Base-by-base conservation (phyloP, 805 yeast species). In the Metschnikowia cerradonensis region DNA sequence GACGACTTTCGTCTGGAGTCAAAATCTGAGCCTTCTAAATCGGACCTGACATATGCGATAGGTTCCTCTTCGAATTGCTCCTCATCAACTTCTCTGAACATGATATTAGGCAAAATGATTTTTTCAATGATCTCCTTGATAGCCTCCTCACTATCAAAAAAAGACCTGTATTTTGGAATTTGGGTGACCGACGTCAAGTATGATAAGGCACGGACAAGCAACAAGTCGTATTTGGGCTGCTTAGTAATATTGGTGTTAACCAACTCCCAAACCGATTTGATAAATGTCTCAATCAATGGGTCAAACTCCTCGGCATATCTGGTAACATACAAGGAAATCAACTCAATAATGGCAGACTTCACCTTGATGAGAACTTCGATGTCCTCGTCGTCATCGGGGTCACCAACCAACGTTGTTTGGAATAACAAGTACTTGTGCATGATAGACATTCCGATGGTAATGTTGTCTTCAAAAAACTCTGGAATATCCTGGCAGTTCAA, bases 1-100 rank as follows among this genome's bases (percentile, higher is more conserved):
- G 97, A 84, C 0, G 96, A 83, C 59, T 95, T 82, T 67, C 97
- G 80, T 68, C 99, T 81, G 1, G 97, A 86, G 63, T 91, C 98
- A 13, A 86, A 80, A 65, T 92, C 98, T 0, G 96, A 84, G 5
- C 98, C 98, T 69, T 95, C 99, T 42, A 95, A 75, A 67, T 94
- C 99, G 54, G 96, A 79, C 62, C 98, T 80, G 19, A 91, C 91
- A 64, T 78, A 94, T 61, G 89, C 95, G 49, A 94, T 86, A 35
- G 99, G 99, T 64, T 94, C 99, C 68, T 94, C 99, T 68, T 94
- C 99, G 67, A 94, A 92, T 54, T 85, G 68, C 67, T 95, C 99
- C 61, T 89, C 90, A 64, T 94, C 99, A 1, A 86, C 77, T 51
- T 87, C 92, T 62, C 98, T 82, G 52, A 94, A 77, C 10, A 84